Conservation (phyloP, 176 grass and related monocot genomes). For the Cocos nucifera region DNA sequence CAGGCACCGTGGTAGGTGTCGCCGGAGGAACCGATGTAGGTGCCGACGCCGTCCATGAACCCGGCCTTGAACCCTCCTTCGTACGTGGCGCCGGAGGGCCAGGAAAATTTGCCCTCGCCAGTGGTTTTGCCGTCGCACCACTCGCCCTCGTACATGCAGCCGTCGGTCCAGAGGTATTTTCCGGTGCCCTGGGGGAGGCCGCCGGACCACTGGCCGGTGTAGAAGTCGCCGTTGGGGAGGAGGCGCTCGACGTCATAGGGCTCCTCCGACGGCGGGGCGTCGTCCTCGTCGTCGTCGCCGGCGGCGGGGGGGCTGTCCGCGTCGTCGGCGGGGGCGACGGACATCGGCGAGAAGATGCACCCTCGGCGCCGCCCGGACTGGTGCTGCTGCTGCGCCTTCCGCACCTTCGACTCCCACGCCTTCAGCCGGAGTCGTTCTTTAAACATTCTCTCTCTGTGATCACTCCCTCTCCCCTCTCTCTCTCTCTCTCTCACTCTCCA, state of each 20-base stretch:
- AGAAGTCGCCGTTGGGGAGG: conserved; percentile 13
- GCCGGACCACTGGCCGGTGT: conserved; percentile 9
- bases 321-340: conserved; percentile 9
- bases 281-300: not conserved
- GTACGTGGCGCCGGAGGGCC: conserved; percentile 15
- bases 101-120: conserved; percentile 11
- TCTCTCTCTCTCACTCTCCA: conserved; percentile 6
- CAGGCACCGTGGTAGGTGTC: conserved; percentile 11
- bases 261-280: not conserved
- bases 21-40: conserved; percentile 3
- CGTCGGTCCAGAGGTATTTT: conserved; percentile 14
- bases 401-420: conserved; percentile 9
- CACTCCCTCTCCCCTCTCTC: not conserved
- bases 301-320: not conserved
- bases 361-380: conserved; percentile 6
- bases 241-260: not conserved
- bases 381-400: not conserved
- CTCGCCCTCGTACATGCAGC: conserved; percentile 20
- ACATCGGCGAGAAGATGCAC: conserved; percentile 7
- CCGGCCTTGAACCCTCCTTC: conserved; percentile 20
- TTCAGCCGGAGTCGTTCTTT: not conserved
- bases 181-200: conserved; percentile 11
- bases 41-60: conserved; percentile 18
- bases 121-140: conserved; percentile 12
- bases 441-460: conserved; percentile 5